These are phyloP conservation scores for Escallonia rubra DNA, from an alignment of 129 eudicot genomes.

Conservation along the genomic window DNA sequence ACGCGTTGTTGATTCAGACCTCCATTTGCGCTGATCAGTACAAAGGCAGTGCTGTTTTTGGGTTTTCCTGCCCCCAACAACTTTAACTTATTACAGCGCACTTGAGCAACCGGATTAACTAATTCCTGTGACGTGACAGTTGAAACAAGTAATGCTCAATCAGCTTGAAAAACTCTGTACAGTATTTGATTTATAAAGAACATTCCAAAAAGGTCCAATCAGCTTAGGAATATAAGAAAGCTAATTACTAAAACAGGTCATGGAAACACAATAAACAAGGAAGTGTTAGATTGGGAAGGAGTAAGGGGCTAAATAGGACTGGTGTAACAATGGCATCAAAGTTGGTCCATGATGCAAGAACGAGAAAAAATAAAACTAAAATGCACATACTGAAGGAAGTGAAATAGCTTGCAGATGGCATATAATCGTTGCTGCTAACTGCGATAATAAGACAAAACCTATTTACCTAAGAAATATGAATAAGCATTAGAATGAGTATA, in stretches of 20 bases:
- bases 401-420: too few species aligned
- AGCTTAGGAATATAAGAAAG: slow-evolving; percentile 1
- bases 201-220: too few species aligned
- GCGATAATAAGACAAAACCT: too few species aligned
- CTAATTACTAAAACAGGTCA: neutral
- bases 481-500: too few species aligned
- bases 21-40: slow-evolving; percentile 92
- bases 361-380: neutral
- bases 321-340: too few species aligned
- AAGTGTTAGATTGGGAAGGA: neutral
- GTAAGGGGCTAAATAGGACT: neutral
- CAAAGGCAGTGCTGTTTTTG: slow-evolving; percentile 54
- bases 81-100: slow-evolving; percentile 23
- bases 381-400: neutral
- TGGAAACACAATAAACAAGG: neutral
- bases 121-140: neutral
- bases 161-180: too few species aligned
- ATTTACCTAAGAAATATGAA: too few species aligned
- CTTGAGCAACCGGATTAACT: slow-evolving; percentile 8
- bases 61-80: slow-evolving; percentile 66
- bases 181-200: too few species aligned
- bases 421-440: too few species aligned
- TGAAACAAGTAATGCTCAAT: neutral
- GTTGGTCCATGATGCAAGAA: too few species aligned
- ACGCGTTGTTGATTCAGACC: slow-evolving; percentile 98